Percentiles rank a stretch among this genome's conserved stretches.
These are phyloP conservation scores for Pseudozyma thailandica DNA, from an alignment of 1,284 basidiomycete species.

Conservation along the genomic window DNA sequence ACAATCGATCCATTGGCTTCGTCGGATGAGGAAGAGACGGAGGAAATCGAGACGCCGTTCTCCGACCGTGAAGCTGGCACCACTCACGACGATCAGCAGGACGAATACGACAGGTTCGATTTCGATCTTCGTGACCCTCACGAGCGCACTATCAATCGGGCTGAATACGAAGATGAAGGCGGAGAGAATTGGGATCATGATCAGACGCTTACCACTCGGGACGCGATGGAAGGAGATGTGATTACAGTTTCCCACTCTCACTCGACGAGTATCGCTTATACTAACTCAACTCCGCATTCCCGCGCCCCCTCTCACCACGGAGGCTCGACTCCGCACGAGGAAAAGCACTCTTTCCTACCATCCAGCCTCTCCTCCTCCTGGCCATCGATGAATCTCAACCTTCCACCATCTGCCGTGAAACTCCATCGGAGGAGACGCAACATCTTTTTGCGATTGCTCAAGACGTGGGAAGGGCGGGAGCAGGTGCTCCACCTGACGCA, in stretches of 20 bases:
- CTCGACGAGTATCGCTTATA: slow-evolving; percentile 24
- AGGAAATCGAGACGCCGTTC: background rate
- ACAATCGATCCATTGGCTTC: slow-evolving; percentile 2
- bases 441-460: slow-evolving; percentile 34
- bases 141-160: slow-evolving; percentile 16
- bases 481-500: slow-evolving; percentile 38
- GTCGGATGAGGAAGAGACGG: slow-evolving; percentile 22
- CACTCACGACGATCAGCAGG: slow-evolving; percentile 1
- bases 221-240: slow-evolving; percentile 30
- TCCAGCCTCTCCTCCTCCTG: slow-evolving; percentile 26
- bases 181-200: slow-evolving; percentile 4
- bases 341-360: slow-evolving; percentile 7
- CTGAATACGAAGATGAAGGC: background rate
- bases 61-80: background rate
- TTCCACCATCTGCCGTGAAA: slow-evolving; percentile 27
- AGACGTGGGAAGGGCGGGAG: slow-evolving; percentile 44
- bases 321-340: background rate
- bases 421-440: slow-evolving; percentile 26
- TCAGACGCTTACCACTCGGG: slow-evolving; percentile 13
- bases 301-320: slow-evolving; percentile 15
- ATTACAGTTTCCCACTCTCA: slow-evolving; percentile 35
- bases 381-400: slow-evolving; percentile 26
- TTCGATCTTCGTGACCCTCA: slow-evolving; percentile 32
- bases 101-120: slow-evolving; percentile 21
- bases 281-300: slow-evolving; percentile 13